These are phyloP conservation scores for Globisporangium echinulatum DNA, from an alignment of 352 stramenopile genomes.

Conservation along the genomic window DNA sequence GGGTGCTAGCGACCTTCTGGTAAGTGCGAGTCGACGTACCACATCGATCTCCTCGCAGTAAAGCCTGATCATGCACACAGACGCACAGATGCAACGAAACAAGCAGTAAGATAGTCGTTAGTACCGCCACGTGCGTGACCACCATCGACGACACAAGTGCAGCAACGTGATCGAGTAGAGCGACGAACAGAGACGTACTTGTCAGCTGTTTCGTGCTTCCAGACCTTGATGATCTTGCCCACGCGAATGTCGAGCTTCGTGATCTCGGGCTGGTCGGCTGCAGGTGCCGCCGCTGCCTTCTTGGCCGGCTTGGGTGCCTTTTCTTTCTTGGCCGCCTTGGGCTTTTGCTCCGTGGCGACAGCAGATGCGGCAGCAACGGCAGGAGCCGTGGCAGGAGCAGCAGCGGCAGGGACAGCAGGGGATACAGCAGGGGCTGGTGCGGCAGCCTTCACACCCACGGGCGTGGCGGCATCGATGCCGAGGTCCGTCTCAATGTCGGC, in stretches of 20 bases:
- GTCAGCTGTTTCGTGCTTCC: constrained; percentile 88
- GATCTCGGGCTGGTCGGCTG: constrained; percentile 74
- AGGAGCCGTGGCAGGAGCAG: constrained; percentile 7
- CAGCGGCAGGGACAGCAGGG: background rate
- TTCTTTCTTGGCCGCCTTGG: constrained; percentile 25
- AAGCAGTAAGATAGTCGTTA: background rate
- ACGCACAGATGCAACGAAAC: background rate
- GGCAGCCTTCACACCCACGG: constrained; percentile 15
- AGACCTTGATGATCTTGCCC: constrained; percentile 88
- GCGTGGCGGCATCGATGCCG: constrained; percentile 64
- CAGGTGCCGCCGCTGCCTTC: constrained; percentile 16
- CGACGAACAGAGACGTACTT: constrained; percentile 34
- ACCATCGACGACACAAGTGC: background rate
- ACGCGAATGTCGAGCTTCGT: constrained; percentile 91
- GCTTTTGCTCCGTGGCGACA: constrained; percentile 14
- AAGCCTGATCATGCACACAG: constrained; percentile 26
- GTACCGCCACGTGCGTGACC: too few species aligned
- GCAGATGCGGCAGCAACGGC: constrained; percentile 6
- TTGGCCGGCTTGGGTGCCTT: constrained; percentile 44
- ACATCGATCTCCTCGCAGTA: constrained; percentile 92
- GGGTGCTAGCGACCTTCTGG: too few species aligned
- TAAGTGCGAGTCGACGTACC: constrained; percentile 11
- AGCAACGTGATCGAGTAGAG: background rate
- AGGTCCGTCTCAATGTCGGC: constrained; percentile 63
- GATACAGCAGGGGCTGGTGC: background rate